Evolutionary conservation across 164 flowering plant genomes (phyloP).

Genomic region (Chimonanthus praecox): DNA sequence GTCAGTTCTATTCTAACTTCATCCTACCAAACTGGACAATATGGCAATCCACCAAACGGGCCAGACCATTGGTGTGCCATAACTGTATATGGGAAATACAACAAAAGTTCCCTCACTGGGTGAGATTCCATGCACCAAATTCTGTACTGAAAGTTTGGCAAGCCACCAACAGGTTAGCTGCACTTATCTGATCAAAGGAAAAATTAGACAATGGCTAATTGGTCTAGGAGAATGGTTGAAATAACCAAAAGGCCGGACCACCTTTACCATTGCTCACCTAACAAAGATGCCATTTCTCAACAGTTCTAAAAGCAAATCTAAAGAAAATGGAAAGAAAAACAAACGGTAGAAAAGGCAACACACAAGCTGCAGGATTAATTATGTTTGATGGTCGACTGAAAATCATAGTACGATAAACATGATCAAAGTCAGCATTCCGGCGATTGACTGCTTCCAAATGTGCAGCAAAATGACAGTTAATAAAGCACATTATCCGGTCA

Average conservation of each 20-base stretch:
- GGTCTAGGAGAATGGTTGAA: background rate
- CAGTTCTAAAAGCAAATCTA: background rate
- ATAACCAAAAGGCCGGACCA: background rate
- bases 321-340: background rate
- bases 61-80: background rate
- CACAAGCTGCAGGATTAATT: conserved; percentile 68
- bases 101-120: background rate
- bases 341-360: background rate
- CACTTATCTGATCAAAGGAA: background rate
- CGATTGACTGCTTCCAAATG: conserved; percentile 96
- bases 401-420: conserved; percentile 66
- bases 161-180: background rate
- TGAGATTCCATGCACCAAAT: background rate
- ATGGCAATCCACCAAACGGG: background rate
- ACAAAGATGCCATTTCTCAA: background rate
- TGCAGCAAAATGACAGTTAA: conserved; percentile 98
- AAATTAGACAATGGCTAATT: no score
- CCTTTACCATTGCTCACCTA: background rate
- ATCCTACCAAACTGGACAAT: background rate
- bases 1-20: background rate
- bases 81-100: background rate
- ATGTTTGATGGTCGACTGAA: conserved; percentile 65
- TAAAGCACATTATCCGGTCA: conserved; percentile 84
- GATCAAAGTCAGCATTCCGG: conserved; percentile 96
- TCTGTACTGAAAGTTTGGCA: background rate